Base-by-base conservation (phyloP, 495 filamentous ascomycete species). In the Umbilicaria muhlenbergii region DNA sequence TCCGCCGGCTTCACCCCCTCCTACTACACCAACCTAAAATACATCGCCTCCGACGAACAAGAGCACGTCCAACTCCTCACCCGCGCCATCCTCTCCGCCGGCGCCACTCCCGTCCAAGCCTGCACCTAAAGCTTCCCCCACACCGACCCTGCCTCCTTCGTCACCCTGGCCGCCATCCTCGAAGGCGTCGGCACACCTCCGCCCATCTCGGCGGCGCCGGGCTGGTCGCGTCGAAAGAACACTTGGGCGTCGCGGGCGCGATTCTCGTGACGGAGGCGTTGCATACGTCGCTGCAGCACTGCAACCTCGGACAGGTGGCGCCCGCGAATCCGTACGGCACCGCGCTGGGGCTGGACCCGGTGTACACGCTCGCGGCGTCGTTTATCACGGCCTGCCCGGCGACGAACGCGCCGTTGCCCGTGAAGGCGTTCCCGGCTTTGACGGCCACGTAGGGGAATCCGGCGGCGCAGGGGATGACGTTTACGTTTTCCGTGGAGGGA, bases 201-300 rank as follows among this genome's bases (percentile, higher is more conserved):
- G 69, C 71, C 16, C 78, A 78, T 55, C 67, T 78, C 19, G 75
- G 74, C 14, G 74, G 72, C 3, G 75, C 74, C 2, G 65, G 66
- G 1, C 58, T 63, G 18, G 70, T 78, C 49, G 54, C 63, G 41
- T 61, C 63, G 42, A 65, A 67, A 17, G 50, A 41, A 5, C 68
- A 67, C 51, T 62, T 80, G 28, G 70, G 69, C 15, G 71, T 68
- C 5, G 76, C 75, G 1, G 75, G 65, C 24, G 66, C 67, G 39
- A 80, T 80, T 44, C 59, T 77, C n/a, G 71, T 75, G 38, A 60
- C 74, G 17, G 76, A 79, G 47, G 64, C 71, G 31, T 65, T 74
- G 5, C 76, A 78, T 58, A 69, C 61, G 34, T 57, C 71, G 7
- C 68, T 68, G 53, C 61, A 78, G 38, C 73, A 76, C 24, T 60